Evolutionary conservation across 1,284 basidiomycete species (phyloP).

Genomic region (Uromyces viciae-fabae): DNA sequence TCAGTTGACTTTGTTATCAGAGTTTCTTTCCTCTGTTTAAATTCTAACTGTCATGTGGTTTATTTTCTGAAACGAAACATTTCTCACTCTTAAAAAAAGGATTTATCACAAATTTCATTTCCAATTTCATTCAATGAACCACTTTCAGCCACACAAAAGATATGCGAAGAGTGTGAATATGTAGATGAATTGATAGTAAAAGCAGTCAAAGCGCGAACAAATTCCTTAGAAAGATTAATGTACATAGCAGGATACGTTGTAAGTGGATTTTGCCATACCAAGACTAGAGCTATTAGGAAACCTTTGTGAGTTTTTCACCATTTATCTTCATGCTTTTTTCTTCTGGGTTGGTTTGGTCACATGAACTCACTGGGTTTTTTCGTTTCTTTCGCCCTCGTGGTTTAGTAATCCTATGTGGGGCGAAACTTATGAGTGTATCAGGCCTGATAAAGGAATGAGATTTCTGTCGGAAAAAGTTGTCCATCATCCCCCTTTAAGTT

Average conservation of each 20-base stretch:
- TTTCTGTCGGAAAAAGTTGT: slow-evolving; percentile 84
- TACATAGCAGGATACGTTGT: slow-evolving; percentile 78
- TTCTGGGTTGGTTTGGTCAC: no score
- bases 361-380: slow-evolving; percentile 13
- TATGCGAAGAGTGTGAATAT: slow-evolving; percentile 78
- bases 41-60: neutral
- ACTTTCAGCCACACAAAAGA: slow-evolving; percentile 69
- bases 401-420: slow-evolving; percentile 77
- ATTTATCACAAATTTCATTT: slow-evolving; percentile 75
- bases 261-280: slow-evolving; percentile 75
- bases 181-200: slow-evolving; percentile 63
- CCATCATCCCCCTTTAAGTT: slow-evolving; percentile 68
- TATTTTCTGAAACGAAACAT: neutral
- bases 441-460: slow-evolving; percentile 60
- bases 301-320: slow-evolving; percentile 66
- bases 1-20: no score
- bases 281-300: slow-evolving; percentile 72
- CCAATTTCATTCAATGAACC: slow-evolving; percentile 87
- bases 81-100: slow-evolving; percentile 58
- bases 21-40: no score
- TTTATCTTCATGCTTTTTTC: neutral
- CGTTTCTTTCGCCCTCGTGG: slow-evolving; percentile 30
- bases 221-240: slow-evolving; percentile 69
- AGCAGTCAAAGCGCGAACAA: slow-evolving; percentile 62
- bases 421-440: slow-evolving; percentile 78